These are phyloP conservation scores for Coelastrella sp. DNA, from an alignment of 139 green algal species.

Conservation along the genomic window DNA sequence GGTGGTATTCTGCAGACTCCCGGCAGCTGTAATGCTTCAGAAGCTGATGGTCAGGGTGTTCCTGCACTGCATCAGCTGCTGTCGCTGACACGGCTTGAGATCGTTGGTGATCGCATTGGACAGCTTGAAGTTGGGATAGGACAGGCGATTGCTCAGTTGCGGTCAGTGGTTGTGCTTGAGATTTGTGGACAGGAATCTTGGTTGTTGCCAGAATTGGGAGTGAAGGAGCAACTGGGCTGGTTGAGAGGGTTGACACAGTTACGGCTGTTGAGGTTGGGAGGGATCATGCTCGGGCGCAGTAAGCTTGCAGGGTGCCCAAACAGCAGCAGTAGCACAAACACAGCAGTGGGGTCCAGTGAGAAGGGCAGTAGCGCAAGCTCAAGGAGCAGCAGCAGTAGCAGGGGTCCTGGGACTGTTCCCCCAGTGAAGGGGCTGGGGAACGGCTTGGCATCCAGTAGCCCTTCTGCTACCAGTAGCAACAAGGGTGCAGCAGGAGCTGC, in stretches of 20 bases:
- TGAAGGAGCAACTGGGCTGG: constrained; percentile 36
- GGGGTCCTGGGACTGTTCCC: not conserved
- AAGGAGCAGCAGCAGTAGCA: constrained; percentile 11
- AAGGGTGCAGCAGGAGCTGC: not conserved
- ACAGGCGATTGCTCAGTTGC: not conserved
- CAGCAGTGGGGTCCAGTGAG: not conserved
- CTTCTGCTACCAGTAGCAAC: not conserved
- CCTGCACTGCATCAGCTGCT: not conserved
- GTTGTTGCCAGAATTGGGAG: constrained; percentile 11
- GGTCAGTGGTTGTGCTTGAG: not conserved
- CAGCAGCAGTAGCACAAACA: constrained; percentile 8
- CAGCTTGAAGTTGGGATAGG: not conserved
- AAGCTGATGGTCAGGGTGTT: not conserved
- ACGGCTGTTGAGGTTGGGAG: constrained; percentile 24
- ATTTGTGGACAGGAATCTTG: constrained; percentile 22
- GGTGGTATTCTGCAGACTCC: not conserved
- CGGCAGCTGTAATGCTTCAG: not conserved
- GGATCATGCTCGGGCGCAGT: constrained; percentile 27
- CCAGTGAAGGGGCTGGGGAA: constrained; percentile 31
- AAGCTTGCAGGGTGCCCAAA: not conserved
- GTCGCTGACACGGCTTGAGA: constrained; percentile 13
- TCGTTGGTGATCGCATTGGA: constrained; percentile 9
- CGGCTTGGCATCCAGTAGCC: not conserved
- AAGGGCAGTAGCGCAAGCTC: not conserved
- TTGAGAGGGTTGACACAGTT: constrained; percentile 2